Evolutionary conservation across 495 filamentous ascomycete species (phyloP), one percentile per base, ranked within the genome.

Genomic region (Thermochaetoides thermophila): DNA sequence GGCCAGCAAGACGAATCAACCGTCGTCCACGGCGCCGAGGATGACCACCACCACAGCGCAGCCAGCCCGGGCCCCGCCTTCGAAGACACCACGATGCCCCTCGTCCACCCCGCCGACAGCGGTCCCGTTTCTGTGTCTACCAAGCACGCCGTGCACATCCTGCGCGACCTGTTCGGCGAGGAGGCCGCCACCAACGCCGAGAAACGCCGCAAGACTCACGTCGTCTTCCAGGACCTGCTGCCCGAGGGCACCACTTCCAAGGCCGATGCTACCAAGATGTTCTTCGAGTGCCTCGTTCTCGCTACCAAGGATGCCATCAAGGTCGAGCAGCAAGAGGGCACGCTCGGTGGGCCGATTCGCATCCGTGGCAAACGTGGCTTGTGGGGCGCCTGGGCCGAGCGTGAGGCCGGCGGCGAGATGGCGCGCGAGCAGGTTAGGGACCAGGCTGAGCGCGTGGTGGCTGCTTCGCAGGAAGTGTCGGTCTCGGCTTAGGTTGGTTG

Each of bases 251-350:
- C 65, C 32, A 84, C 89, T 2, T 77, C 68, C 31, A 78, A 80
- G 47, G 75, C 75, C 9, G 89, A 96, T 44, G 91, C 91, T 3
- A 95, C 89, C 24, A 93, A 93, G 64, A 93, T 97, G 87, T 97
- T 97, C 61, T 96, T 96, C 39, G 91, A 97, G 58, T 74, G 86
- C 22, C 63, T 97, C 25, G 89, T 96, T 4, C 62, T 97, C 31
- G 91, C 91, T 8, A 97, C 89, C 9, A 96, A 96, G 64, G 91
- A 96, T 56, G 89, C 89, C 22, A 80, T 97, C 49, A 87, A 92
- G 52, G 82, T 95, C n/a, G 86, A 95, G 49, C 89, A 97, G 58
- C 62, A 66, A n/a, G 66, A 73, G 29, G 69, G 72, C 11, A 56
- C 67, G 20, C 69, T 93, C 24, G 84, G 84, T 27, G 78, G 71